Conservation (phyloP, 2,329 filamentous ascomycete genomes). For the Lasiodiplodia sp. region DNA sequence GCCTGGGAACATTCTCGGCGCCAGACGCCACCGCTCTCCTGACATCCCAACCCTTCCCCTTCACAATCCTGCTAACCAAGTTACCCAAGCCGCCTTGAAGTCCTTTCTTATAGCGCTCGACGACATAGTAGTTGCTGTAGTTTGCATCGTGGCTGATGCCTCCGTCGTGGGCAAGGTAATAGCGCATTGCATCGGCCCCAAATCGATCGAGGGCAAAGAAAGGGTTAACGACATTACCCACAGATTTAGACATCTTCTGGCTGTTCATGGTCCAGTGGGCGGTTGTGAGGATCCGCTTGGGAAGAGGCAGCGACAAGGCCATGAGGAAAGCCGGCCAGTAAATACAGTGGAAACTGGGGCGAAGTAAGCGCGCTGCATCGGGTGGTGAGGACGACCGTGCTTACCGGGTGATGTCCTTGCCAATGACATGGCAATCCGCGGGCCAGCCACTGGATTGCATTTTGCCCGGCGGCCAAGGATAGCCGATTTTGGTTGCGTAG, state of each 20-base stretch:
- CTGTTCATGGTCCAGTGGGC: constrained; percentile 94
- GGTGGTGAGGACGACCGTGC: constrained; percentile 32
- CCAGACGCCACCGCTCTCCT: constrained; percentile 61
- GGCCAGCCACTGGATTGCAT: constrained; percentile 76
- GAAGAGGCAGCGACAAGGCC: constrained; percentile 80
- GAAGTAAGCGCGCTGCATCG: background rate
- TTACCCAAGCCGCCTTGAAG: constrained; percentile 84
- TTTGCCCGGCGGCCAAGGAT: constrained; percentile 75
- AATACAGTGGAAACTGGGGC: constrained; percentile 78
- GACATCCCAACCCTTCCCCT: constrained; percentile 73
- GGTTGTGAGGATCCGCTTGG: constrained; percentile 83
- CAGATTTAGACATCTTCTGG: constrained; percentile 95
- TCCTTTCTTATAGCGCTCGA: constrained; percentile 78
- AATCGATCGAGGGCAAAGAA: constrained; percentile 90
- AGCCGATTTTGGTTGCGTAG: constrained; percentile 88
- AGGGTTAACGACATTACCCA: constrained; percentile 93
- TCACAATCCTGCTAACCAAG: constrained; percentile 73
- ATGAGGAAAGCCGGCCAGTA: constrained; percentile 98
- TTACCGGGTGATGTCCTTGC: constrained; percentile 87
- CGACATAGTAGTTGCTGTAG: constrained; percentile 82
- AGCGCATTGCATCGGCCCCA: constrained; percentile 86
- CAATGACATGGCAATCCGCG: constrained; percentile 88
- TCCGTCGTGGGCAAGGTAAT: constrained; percentile 84
- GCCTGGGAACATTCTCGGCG: constrained; percentile 19
- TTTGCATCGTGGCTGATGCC: constrained; percentile 79